These are phyloP conservation scores for Lachnellula willkommii DNA, from an alignment of 2,329 filamentous ascomycete genomes.

Conservation along the genomic window DNA sequence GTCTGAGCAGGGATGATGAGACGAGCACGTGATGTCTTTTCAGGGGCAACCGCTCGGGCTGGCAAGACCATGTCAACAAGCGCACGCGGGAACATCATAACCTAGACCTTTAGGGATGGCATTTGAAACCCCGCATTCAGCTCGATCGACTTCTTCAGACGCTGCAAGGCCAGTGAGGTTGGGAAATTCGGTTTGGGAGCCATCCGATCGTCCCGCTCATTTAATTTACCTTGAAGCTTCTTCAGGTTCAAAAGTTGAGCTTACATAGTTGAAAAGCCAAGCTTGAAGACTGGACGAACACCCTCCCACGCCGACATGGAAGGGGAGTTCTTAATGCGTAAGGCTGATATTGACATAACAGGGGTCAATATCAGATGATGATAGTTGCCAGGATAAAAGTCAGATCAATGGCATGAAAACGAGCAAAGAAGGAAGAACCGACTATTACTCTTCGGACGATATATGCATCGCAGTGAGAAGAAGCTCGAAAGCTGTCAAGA, in stretches of 20 bases:
- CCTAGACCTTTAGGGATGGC: background rate
- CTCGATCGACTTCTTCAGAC: background rate
- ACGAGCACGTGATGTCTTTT: conserved; percentile 13
- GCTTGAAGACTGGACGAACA: background rate
- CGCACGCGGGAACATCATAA: background rate
- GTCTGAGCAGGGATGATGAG: conserved; percentile 12
- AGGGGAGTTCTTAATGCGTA: conserved; percentile 5
- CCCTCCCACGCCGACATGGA: background rate
- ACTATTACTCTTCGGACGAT: too few species aligned
- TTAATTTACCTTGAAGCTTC: too few species aligned
- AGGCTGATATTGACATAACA: conserved; percentile 2
- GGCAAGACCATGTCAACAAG: background rate
- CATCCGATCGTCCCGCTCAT: too few species aligned
- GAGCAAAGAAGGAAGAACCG: too few species aligned
- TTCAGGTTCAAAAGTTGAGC: too few species aligned
- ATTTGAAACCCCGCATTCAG: conserved; percentile 4
- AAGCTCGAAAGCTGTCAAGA: too few species aligned
- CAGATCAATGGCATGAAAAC: conserved; percentile 7
- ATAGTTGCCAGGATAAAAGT: conserved; percentile 1
- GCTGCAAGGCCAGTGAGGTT: too few species aligned
- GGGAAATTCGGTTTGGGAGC: too few species aligned
- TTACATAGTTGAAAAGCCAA: background rate
- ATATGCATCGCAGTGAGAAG: too few species aligned
- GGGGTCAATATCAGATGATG: conserved; percentile 6
- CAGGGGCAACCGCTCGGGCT: background rate